Percentiles rank a stretch among this genome's conserved stretches.
Conservation (phyloP, 305 asterid genomes). For the Euphrasia arctica region DNA sequence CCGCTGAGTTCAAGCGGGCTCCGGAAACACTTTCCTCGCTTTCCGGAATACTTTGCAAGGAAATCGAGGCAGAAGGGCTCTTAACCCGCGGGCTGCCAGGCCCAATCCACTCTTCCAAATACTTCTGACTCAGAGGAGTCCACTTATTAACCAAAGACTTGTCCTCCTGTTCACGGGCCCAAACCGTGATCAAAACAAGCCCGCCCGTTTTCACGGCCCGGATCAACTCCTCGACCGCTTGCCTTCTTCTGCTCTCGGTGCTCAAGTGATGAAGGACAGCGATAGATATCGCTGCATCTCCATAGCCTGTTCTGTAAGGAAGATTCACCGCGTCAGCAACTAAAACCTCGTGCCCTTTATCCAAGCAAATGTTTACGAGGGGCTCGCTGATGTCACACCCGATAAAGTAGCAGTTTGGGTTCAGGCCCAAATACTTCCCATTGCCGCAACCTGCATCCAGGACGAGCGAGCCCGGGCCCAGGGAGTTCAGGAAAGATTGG, state of each 20-base stretch:
- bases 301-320: conserved; percentile 76
- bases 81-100: conserved; percentile 72
- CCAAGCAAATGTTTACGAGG: conserved; percentile 68
- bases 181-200: conserved; percentile 76
- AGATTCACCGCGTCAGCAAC: conserved; percentile 95
- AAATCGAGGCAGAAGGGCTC: conserved; percentile 42
- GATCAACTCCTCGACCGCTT: conserved; percentile 81
- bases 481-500: conserved; percentile 64
- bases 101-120: conserved; percentile 84
- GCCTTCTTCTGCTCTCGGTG: conserved; percentile 76
- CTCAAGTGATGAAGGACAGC: conserved; percentile 97
- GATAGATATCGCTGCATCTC: conserved; percentile 93
- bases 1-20: conserved; percentile 29
- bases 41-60: conserved; percentile 80
- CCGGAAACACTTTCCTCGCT: conserved; percentile 44
- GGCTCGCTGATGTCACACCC: conserved; percentile 90
- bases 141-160: conserved; percentile 70
- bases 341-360: conserved; percentile 78
- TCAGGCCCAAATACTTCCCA: conserved; percentile 86
- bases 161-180: conserved; percentile 98
- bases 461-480: conserved; percentile 72
- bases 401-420: conserved; percentile 58
- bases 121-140: conserved; percentile 81
- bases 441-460: conserved; percentile 96
- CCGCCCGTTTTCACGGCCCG: conserved; percentile 82